Base-by-base conservation (phyloP, 805 yeast genomes). In the Allodekkera sacchari region DNA sequence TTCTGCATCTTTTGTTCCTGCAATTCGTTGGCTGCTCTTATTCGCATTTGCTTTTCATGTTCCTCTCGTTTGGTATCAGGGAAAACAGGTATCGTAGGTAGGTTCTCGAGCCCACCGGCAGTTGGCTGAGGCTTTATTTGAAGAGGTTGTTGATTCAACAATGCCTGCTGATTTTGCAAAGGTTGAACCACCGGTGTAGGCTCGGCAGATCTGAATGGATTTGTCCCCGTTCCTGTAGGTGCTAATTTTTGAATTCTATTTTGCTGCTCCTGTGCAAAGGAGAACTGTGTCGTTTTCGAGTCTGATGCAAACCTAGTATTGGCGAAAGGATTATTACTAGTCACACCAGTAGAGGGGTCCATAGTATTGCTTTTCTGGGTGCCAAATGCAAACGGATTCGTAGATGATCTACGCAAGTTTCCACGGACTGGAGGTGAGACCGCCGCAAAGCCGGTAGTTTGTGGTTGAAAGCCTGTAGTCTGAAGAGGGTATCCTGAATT, bases 21-120 rank as follows among this genome's bases (percentile, higher is more conserved):
- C 11, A 50, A 31, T 25, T 49, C 42, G 7, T 29, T 23, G 10
- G 32, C 35, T 2, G 55, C 54, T 25, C 41, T 37, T 22, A 27
- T 16, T 17, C 36, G 42, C 23, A 41, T 25, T 25, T 41, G 50
- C 11, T 48, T 45, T 22, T 45, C 35, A 18, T 35, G 40, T 15
- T 23, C 29, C 15, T 44, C 52, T 15, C 41, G 36, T 34, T 47
- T 43, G n/a, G 83, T 75, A 43, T 76, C 75, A 0, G 83, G 84
- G 44, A 78, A 81, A 7, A 77, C 82, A 3, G 85, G 71, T 4
- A 70, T 57, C 1, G 87, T 79, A 7, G 78, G 78, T 27, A 79
- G 52, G 31, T 61, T 59, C 47, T 81, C 88, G 37, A 77, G 63
- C 0, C 88, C 89, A 4, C 88, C 89, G 21, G 84, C 81, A 2